Conservation (phyloP, 1,284 basidiomycete species). For the Ceratobasidium sp. region DNA sequence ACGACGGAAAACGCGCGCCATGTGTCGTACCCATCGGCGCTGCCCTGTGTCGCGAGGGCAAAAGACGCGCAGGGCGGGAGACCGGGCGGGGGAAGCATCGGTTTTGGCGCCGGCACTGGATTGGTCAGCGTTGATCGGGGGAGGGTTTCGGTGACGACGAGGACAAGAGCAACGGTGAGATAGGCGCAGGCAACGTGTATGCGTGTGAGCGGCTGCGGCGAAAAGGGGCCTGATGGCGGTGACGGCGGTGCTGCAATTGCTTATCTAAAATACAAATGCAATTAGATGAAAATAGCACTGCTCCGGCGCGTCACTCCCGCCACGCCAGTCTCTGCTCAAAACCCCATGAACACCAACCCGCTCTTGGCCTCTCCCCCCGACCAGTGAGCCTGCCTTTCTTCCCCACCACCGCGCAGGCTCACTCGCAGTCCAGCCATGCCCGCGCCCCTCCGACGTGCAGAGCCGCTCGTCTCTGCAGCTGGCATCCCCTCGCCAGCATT, state of each 20-base stretch:
- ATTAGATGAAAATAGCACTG: conserved; percentile 17
- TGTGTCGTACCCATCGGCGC: background rate
- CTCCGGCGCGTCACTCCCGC: conserved; percentile 4
- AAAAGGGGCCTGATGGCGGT: background rate
- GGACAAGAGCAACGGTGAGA: background rate
- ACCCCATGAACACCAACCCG: background rate
- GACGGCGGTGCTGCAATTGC: conserved; percentile 11
- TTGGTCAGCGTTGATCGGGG: conserved; percentile 5
- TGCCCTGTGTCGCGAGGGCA: background rate
- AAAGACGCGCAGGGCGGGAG: background rate
- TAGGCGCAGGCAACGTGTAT: background rate
- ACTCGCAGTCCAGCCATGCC: background rate
- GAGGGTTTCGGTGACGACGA: background rate
- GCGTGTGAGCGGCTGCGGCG: background rate
- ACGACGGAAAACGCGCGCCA: conserved; percentile 14
- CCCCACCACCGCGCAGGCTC: background rate
- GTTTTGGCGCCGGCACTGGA: conserved; percentile 2
- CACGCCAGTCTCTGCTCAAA: background rate
- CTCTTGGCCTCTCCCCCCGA: background rate
- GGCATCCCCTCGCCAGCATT: conserved; percentile 10
- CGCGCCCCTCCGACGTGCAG: conserved; percentile 24
- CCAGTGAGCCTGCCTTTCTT: background rate
- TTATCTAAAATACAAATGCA: conserved; percentile 15
- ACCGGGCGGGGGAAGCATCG: conserved; percentile 11
- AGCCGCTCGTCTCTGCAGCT: conserved; percentile 21